These are phyloP conservation scores for Stephania japonica DNA, from an alignment of 164 flowering plant species.

Conservation along the genomic window DNA sequence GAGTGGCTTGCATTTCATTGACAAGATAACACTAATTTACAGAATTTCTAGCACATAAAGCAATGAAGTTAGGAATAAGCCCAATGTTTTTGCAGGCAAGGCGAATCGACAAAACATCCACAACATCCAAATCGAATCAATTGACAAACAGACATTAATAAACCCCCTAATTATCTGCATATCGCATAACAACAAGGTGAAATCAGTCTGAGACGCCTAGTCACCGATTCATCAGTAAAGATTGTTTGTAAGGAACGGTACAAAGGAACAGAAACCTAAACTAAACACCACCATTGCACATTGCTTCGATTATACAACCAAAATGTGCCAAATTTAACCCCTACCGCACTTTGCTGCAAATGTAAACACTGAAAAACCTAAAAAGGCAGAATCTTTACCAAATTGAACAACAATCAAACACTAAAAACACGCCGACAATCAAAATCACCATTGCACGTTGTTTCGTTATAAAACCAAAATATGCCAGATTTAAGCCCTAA, in stretches of 20 bases:
- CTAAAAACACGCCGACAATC: too few relatives aligned
- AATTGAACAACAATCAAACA: too few relatives aligned
- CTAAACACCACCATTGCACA: too few relatives aligned
- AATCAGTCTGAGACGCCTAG: background rate
- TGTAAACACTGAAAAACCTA: too few relatives aligned
- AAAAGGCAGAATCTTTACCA: too few relatives aligned
- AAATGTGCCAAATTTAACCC: too few relatives aligned
- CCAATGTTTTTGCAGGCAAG: background rate
- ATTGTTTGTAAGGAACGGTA: background rate
- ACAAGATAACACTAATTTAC: background rate
- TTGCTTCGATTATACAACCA: too few relatives aligned
- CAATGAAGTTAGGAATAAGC: background rate
- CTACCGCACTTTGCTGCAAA: too few relatives aligned
- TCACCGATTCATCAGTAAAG: background rate
- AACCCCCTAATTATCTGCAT: background rate
- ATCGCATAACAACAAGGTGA: too few relatives aligned
- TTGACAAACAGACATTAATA: background rate
- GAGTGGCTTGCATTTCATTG: background rate
- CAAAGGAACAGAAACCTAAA: background rate
- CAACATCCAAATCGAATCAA: background rate
- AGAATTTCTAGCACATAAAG: background rate
- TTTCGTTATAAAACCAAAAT: too few relatives aligned
- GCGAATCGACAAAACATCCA: background rate
- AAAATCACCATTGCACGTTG: too few relatives aligned
- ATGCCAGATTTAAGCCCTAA: too few relatives aligned